These are phyloP conservation scores for Melaleuca alternifolia DNA, from an alignment of 345 rosid genomes.

Conservation along the genomic window DNA sequence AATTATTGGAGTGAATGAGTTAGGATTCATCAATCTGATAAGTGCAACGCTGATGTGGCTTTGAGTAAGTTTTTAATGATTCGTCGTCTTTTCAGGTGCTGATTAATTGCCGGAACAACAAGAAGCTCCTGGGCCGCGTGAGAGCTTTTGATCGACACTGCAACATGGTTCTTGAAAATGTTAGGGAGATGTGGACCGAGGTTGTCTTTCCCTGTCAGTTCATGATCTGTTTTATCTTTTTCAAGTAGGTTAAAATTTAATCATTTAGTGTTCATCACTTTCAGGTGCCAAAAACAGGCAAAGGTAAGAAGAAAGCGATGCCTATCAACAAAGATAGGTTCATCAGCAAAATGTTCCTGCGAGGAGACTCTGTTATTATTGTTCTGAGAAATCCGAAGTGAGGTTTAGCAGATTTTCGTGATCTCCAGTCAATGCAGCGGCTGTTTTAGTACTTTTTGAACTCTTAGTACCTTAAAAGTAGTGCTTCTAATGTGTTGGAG, in stretches of 20 bases:
- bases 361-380: conserved; percentile 96
- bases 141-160: conserved; percentile 96
- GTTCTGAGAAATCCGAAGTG: conserved; percentile 95
- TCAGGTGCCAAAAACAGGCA: conserved; percentile 90
- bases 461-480: not conserved
- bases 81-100: conserved; percentile 38
- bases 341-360: conserved; percentile 96
- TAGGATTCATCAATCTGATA: not conserved
- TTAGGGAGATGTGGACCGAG: conserved; percentile 99
- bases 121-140: conserved; percentile 86
- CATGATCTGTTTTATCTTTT: not conserved
- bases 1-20: not conserved
- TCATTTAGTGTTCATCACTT: not conserved
- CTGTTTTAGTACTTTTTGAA: not conserved
- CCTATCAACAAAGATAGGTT: conserved; percentile 92
- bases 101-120: conserved; percentile 83
- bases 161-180: conserved; percentile 99
- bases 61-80: not conserved
- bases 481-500: not conserved
- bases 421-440: not conserved
- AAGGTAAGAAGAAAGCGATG: conserved; percentile 96
- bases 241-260: not conserved
- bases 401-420: not conserved
- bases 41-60: not conserved
- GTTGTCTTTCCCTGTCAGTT: conserved; percentile 16